Evolutionary conservation across 2,329 filamentous ascomycete species (phyloP).

Genomic region (Penicillium rolfsii): DNA sequence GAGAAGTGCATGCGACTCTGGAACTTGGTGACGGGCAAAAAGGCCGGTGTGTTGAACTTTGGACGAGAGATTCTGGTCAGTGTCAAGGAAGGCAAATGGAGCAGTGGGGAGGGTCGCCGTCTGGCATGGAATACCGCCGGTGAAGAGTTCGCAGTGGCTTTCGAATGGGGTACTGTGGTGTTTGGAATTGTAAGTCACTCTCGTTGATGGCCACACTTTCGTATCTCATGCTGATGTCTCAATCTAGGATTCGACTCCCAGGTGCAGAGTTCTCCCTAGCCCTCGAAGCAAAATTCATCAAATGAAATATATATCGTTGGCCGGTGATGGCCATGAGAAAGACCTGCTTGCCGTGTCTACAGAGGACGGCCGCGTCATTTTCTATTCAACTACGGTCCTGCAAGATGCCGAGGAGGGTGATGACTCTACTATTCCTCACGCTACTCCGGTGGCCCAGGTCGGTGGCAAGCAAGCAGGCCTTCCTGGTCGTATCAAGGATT

Average conservation of each 20-base stretch:
- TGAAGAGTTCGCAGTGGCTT: constrained; percentile 85
- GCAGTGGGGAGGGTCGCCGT: constrained; percentile 77
- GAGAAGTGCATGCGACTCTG: constrained; percentile 91
- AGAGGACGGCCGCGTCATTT: constrained; percentile 83
- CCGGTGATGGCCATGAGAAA: constrained; percentile 47
- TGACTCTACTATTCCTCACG: constrained; percentile 62
- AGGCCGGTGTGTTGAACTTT: constrained; percentile 90
- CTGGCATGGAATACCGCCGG: constrained; percentile 78
- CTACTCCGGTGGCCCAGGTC: constrained; percentile 68
- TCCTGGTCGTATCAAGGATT: constrained; percentile 81
- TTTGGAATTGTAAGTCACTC: constrained; percentile 69
- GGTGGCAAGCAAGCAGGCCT: constrained; percentile 73
- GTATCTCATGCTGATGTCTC: constrained; percentile 22
- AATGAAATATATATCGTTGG: constrained; percentile 66
- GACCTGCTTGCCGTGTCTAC: constrained; percentile 76
- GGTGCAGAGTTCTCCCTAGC: constrained; percentile 70
- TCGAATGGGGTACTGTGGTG: constrained; percentile 81
- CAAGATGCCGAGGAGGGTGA: constrained; percentile 48
- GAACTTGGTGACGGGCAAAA: constrained; percentile 96
- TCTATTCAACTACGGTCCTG: constrained; percentile 69
- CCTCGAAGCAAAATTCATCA: constrained; percentile 81
- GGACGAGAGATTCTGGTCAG: constrained; percentile 70
- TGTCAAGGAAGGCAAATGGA: constrained; percentile 74
- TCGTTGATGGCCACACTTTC: neutral
- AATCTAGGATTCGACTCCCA: constrained; percentile 71